phyloP scores from a whole-genome alignment of 441 rosid species.

The Croton laevigatus region DNA sequence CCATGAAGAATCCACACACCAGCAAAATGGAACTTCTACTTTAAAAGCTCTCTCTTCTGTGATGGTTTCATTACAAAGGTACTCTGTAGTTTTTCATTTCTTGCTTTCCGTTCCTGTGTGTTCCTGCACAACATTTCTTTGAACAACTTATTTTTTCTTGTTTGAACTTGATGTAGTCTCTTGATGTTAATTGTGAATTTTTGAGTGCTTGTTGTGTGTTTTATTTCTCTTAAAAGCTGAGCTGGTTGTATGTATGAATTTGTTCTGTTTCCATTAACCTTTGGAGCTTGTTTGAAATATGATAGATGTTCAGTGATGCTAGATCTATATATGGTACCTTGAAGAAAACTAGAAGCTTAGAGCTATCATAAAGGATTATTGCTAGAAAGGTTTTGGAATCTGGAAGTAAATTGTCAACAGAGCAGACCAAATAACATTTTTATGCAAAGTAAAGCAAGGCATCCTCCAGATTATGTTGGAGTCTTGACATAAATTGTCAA shows the following conservation, averaged over 20 bases:
- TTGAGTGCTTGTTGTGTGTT: neutral
- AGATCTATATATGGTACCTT: neutral
- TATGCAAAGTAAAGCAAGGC: neutral
- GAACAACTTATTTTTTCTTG: neutral
- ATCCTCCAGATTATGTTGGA: no score
- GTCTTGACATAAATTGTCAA: no score
- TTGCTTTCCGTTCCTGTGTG: neutral
- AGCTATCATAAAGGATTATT: neutral
- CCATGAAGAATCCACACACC: constrained; percentile 40
- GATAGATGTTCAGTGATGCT: neutral
- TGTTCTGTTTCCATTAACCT: neutral
- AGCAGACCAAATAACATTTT: neutral
- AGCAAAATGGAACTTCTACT: constrained; percentile 47
- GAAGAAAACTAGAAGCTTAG: neutral
- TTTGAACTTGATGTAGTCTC: neutral
- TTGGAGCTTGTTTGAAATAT: neutral
- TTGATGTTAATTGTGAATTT: neutral
- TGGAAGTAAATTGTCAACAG: neutral
- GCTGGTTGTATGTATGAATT: neutral
- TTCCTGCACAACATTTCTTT: neutral
- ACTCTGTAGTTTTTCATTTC: constrained; percentile 14
- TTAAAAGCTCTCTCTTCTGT: constrained; percentile 73
- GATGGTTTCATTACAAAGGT: constrained; percentile 82
- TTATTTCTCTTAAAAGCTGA: neutral
- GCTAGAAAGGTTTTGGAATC: neutral